A percentile compares a stretch with the other conserved stretches of the same genome.
Conservation (phyloP, 2,329 filamentous ascomycete species). For the Blumeriella jaapii region DNA sequence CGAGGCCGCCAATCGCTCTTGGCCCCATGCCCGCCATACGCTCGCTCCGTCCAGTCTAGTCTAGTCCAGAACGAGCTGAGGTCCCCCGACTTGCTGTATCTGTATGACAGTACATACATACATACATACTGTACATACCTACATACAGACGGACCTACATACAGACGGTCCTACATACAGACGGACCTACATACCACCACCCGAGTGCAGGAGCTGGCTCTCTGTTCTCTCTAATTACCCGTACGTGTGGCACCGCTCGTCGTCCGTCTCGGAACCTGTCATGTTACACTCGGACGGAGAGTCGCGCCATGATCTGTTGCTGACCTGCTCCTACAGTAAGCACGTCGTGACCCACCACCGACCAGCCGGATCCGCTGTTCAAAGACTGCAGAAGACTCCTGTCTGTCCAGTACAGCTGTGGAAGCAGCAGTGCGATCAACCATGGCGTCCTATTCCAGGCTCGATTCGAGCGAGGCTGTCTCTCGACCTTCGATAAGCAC, state of each 20-base stretch:
- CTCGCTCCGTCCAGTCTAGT: no score
- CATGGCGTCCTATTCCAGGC: constrained; percentile 26
- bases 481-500: constrained; percentile 11
- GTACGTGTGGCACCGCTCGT: no score
- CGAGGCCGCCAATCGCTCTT: no score
- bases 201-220: constrained; percentile 22
- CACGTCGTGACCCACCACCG: constrained; percentile 1
- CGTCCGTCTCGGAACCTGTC: no score
- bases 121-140: no score
- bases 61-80: no score
- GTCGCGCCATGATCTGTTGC: constrained; percentile 1
- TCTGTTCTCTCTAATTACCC: constrained; percentile 19
- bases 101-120: no score
- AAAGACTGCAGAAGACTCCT: constrained; percentile 3
- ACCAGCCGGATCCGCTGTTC: constrained; percentile 1
- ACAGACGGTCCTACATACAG: no score
- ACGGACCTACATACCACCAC: constrained; percentile 1
- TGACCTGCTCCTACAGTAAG: constrained; percentile 4
- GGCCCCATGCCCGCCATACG: no score
- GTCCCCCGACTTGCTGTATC: no score
- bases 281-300: neutral
- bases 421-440: constrained; percentile 7
- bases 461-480: constrained; percentile 15
- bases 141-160: no score
- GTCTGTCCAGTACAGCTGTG: constrained; percentile 7